A percentile compares a stretch with the other conserved stretches of the same genome.
These are phyloP conservation scores for Syzygium malaccense DNA, from an alignment of 441 rosid species.

Conservation along the genomic window DNA sequence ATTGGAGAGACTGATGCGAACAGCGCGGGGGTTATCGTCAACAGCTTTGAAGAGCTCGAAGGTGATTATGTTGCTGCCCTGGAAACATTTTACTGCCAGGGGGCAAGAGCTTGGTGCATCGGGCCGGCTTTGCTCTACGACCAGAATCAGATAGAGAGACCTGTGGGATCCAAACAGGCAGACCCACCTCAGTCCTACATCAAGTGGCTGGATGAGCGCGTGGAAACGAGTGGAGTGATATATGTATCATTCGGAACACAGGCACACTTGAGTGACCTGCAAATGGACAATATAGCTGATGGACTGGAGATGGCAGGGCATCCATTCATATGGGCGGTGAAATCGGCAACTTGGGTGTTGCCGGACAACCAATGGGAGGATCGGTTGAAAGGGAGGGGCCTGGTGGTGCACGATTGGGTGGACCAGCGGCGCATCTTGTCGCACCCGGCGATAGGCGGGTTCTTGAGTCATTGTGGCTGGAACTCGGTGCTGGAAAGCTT, in stretches of 20 bases:
- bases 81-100: neutral
- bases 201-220: slow-evolving; percentile 6
- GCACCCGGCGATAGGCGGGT: slow-evolving; percentile 12
- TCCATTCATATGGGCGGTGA: slow-evolving; percentile 13
- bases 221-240: neutral
- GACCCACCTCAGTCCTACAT: neutral
- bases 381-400: slow-evolving; percentile 1
- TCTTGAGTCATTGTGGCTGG: slow-evolving; percentile 33
- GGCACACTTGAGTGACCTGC: slow-evolving; percentile 13
- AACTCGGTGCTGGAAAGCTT: slow-evolving; percentile 29
- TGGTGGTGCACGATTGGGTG: slow-evolving; percentile 19
- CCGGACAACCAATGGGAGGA: neutral
- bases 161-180: neutral
- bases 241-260: slow-evolving; percentile 29
- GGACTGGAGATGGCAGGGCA: slow-evolving; percentile 14
- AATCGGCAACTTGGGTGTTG: slow-evolving; percentile 15
- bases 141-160: neutral
- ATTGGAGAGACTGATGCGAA: slow-evolving; percentile 1
- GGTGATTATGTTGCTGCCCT: slow-evolving; percentile 2
- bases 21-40: slow-evolving; percentile 19
- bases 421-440: slow-evolving; percentile 16
- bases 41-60: slow-evolving; percentile 22
- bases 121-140: slow-evolving; percentile 15
- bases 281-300: slow-evolving; percentile 14
- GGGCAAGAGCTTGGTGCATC: slow-evolving; percentile 15